phyloP scores from a whole-genome alignment of 2,329 filamentous ascomycete species.

The Metarhizium anisopliae region DNA sequence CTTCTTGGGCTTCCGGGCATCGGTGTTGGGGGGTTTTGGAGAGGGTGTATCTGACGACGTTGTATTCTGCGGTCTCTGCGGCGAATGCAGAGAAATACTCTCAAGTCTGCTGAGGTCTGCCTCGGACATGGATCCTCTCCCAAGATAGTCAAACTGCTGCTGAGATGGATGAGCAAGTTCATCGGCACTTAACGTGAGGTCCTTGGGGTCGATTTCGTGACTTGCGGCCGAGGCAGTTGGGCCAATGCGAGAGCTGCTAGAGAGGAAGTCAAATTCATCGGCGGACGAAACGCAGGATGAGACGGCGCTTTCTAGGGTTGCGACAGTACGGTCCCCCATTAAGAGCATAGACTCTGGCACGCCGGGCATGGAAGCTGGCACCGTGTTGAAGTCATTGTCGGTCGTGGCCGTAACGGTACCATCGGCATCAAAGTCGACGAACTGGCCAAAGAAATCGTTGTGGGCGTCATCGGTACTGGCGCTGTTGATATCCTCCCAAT shows the following conservation, averaged over 20 bases:
- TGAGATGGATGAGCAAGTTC: conserved; percentile 2
- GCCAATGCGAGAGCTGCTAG: conserved; percentile 22
- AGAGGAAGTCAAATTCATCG: conserved; percentile 28
- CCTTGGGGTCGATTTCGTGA: conserved; percentile 22
- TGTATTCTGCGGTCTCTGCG: conserved; percentile 17
- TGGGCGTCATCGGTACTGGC: conserved; percentile 18
- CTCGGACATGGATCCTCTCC: conserved; percentile 35
- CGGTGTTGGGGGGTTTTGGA: conserved; percentile 22
- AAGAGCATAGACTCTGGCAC: conserved; percentile 19
- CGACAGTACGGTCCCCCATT: conserved; percentile 11
- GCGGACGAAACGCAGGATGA: conserved; percentile 26
- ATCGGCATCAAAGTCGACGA: conserved; percentile 26
- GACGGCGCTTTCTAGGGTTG: conserved; percentile 18
- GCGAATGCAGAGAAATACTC: conserved; percentile 36
- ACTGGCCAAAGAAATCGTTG: conserved; percentile 28
- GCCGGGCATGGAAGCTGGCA: conserved; percentile 14
- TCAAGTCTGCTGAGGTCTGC: conserved; percentile 37
- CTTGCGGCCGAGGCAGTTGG: conserved; percentile 14
- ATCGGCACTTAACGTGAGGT: conserved; percentile 14
- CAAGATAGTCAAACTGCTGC: conserved; percentile 15
- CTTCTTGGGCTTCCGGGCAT: conserved; percentile 25
- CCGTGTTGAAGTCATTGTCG: conserved; percentile 11
- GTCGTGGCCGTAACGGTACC: conserved; percentile 13
- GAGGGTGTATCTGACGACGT: conserved; percentile 21
- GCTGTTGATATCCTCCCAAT: conserved; percentile 24